Percentiles rank a stretch among this genome's conserved stretches.
These are phyloP conservation scores for Lactuca saligna DNA, from an alignment of 129 eudicot species.

Conservation along the genomic window DNA sequence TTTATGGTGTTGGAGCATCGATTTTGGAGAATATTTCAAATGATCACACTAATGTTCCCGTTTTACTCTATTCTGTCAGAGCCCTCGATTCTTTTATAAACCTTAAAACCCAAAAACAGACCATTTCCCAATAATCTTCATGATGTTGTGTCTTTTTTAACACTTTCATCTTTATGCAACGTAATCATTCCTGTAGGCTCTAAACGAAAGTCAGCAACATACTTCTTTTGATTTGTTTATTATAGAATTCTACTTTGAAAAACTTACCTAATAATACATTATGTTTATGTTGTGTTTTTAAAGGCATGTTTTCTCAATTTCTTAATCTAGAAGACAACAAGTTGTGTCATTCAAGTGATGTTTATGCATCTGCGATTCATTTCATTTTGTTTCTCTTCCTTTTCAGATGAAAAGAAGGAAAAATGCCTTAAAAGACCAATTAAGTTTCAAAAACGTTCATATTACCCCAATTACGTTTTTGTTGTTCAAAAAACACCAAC, in stretches of 20 bases:
- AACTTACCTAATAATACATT: background rate
- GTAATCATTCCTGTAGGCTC: conserved; percentile 77
- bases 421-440: too few species aligned
- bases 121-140: conserved; percentile 56
- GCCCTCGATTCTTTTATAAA: conserved; percentile 42
- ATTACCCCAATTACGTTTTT: too few species aligned
- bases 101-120: conserved; percentile 36
- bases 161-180: conserved; percentile 66
- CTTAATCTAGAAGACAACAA: conserved; percentile 61
- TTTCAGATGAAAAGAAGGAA: conserved; percentile 71
- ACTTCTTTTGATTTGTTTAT: background rate
- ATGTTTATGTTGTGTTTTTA: conserved; percentile 4
- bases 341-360: conserved; percentile 78
- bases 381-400: conserved; percentile 60
- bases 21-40: conserved; percentile 78
- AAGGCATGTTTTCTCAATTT: conserved; percentile 60
- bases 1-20: conserved; percentile 77
- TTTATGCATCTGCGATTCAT: conserved; percentile 90
- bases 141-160: conserved; percentile 77
- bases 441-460: too few species aligned
- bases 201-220: conserved; percentile 54
- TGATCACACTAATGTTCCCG: conserved; percentile 62
- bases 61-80: conserved; percentile 66
- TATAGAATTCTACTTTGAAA: background rate
- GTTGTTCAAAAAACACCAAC: too few species aligned